These are phyloP conservation scores for Ophioceras dolichostomum DNA, from an alignment of 2,329 filamentous ascomycete genomes.

Conservation along the genomic window DNA sequence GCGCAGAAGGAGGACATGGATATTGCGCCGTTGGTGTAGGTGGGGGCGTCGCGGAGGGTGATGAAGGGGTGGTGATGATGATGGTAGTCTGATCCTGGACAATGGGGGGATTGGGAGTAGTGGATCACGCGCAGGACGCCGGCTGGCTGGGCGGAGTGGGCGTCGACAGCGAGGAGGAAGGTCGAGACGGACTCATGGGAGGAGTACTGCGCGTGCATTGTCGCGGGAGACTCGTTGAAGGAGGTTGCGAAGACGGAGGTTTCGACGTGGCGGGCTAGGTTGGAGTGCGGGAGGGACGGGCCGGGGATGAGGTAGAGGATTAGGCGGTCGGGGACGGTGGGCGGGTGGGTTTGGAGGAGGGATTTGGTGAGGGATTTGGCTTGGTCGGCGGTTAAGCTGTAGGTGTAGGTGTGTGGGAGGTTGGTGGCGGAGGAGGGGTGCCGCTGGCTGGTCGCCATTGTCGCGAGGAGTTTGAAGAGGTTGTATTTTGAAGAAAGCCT, in stretches of 20 bases:
- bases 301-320: neutral
- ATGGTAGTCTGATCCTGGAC: no score
- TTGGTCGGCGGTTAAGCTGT: no score
- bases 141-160: neutral
- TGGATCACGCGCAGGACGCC: neutral
- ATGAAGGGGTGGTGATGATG: no score
- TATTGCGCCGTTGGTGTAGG: neutral
- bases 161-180: neutral
- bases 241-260: neutral
- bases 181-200: neutral
- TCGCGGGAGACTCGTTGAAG: neutral
- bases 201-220: neutral
- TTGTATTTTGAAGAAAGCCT: no score
- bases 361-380: no score
- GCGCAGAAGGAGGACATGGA: neutral
- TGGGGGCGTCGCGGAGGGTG: no score
- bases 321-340: no score
- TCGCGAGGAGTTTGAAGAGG: no score
- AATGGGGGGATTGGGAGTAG: neutral
- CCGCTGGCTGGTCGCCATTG: no score
- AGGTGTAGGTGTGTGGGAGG: no score
- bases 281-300: neutral
- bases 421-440: no score
- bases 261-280: neutral
- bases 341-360: no score